Percentiles rank a stretch among this genome's conserved stretches.
These are phyloP conservation scores for Metarhizium humberi DNA, from an alignment of 2,329 filamentous ascomycete species.

Conservation along the genomic window DNA sequence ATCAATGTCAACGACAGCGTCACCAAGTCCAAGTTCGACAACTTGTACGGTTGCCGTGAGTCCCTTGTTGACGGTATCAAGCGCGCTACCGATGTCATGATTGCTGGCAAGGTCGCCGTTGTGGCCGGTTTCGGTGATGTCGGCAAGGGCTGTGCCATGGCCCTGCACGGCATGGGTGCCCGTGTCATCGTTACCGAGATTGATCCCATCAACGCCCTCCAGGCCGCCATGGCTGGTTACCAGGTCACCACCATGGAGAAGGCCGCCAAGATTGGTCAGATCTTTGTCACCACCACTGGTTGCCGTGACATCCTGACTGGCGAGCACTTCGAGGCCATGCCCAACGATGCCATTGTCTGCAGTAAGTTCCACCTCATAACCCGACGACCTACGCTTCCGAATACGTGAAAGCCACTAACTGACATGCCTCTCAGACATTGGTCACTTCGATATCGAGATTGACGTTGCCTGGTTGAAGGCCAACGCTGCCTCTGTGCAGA, in stretches of 20 bases:
- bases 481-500: slow-evolving; percentile 86
- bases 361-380: slow-evolving; percentile 42
- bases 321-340: slow-evolving; percentile 90
- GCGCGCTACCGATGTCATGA: slow-evolving; percentile 99
- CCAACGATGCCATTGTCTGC: slow-evolving; percentile 97
- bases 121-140: slow-evolving; percentile 98
- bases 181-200: slow-evolving; percentile 95
- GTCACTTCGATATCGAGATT: slow-evolving; percentile 99
- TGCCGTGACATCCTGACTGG: slow-evolving; percentile 96
- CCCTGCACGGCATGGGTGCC: slow-evolving; percentile 94
- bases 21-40: slow-evolving; percentile 99
- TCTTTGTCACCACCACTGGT: slow-evolving; percentile 98
- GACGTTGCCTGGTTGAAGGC: slow-evolving; percentile 99
- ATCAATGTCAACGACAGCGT: slow-evolving; percentile 99
- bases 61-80: slow-evolving; percentile 99
- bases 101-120: slow-evolving; percentile 96
- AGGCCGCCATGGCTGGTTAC: slow-evolving; percentile 95
- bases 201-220: slow-evolving; percentile 98
- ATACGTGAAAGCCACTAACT: background rate
- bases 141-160: slow-evolving; percentile 95
- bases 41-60: slow-evolving; percentile 98
- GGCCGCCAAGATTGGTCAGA: slow-evolving; percentile 79
- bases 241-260: slow-evolving; percentile 98
- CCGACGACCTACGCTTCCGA: background rate
- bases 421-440: slow-evolving; percentile 56